Percentiles rank a stretch among this genome's conserved stretches.
phyloP scores from a whole-genome alignment of 106 monocot species.

The Platanthera zijinensis region DNA sequence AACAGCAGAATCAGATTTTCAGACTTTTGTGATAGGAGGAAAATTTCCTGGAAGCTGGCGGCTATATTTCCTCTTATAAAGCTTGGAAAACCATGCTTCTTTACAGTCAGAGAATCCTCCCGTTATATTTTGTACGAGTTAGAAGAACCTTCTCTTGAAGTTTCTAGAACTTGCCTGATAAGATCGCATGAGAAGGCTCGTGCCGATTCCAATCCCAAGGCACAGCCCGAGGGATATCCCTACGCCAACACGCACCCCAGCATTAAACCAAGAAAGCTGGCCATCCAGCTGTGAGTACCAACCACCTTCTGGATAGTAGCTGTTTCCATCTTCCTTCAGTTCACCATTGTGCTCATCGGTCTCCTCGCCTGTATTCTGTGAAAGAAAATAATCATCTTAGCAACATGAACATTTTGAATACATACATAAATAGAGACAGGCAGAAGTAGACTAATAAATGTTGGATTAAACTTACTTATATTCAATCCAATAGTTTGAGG shows the following conservation, averaged over 20 bases:
- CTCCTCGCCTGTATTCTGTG: background rate
- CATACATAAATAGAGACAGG: too few species aligned
- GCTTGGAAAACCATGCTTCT: too few species aligned
- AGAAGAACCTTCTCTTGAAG: constrained; percentile 17
- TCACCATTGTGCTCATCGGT: constrained; percentile 4
- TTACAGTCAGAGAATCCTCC: too few species aligned
- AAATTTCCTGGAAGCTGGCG: too few species aligned
- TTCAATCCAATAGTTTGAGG: too few species aligned
- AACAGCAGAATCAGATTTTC: too few species aligned
- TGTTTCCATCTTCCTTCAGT: background rate
- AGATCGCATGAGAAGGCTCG: constrained; percentile 16
- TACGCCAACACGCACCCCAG: constrained; percentile 15
- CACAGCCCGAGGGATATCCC: constrained; percentile 18
- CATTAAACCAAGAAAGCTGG: constrained; percentile 20
- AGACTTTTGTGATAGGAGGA: too few species aligned
- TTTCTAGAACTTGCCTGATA: constrained; percentile 13
- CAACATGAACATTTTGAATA: too few species aligned
- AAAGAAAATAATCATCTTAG: too few species aligned
- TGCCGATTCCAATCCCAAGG: constrained; percentile 14
- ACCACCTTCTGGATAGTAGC: constrained; percentile 11
- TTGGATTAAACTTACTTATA: too few species aligned
- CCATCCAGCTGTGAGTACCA: constrained; percentile 18
- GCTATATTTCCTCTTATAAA: too few species aligned
- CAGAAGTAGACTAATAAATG: too few species aligned
- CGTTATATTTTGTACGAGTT: background rate